Base-by-base conservation (phyloP, 2,329 filamentous ascomycete species). In the Ophiocordyceps camponoti-rufipedis region DNA sequence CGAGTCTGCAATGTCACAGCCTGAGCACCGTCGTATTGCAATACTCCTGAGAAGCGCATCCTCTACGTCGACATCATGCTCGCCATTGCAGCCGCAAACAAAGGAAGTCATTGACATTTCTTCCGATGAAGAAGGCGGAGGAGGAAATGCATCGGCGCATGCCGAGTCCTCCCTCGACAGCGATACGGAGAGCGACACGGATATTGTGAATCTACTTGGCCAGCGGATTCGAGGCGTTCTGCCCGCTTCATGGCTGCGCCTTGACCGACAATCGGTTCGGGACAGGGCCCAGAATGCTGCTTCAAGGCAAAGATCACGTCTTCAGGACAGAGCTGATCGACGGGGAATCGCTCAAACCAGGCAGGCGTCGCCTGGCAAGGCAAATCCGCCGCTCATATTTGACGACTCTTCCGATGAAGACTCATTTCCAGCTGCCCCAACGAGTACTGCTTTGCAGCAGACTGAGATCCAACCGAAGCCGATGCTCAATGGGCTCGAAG, bases 231-330 rank as follows among this genome's bases (percentile, higher is more conserved):
- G 68, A 45, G 76, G 77, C 19, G 76, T 81, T 8, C 65, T 81
- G 41, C 78, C 78, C 38, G 78, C 78, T n/a, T 82, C 78, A 6
- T 80, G 77, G 72, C 65, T 81, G 46, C 70, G 77, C 40, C 57
- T 82, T 23, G 74, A 80, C 53, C 69, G 73, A 47, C 62, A 69
- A 46, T 50, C 59, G 29, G 59, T 54, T 51, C 54, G 54, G 14
- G 53, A 55, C 47, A 63, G 58, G 46, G 53, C 52, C 33, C 49
- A 55, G 44, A 59, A 57, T 46, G 56, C 56, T 42, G 43, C 49
- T 8, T 49, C 51, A 18, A 56, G 52, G 42, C 58, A 55, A 40
- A 53, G 50, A 49, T 53, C 45, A 10, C 56, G 51, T 18, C 64
- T 63, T 3, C 61, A 63, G 1, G 63, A 67, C 41, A 61, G 56